Conservation (phyloP, 192 early-diverging fungal species). For the Cetraspora pellucida region DNA sequence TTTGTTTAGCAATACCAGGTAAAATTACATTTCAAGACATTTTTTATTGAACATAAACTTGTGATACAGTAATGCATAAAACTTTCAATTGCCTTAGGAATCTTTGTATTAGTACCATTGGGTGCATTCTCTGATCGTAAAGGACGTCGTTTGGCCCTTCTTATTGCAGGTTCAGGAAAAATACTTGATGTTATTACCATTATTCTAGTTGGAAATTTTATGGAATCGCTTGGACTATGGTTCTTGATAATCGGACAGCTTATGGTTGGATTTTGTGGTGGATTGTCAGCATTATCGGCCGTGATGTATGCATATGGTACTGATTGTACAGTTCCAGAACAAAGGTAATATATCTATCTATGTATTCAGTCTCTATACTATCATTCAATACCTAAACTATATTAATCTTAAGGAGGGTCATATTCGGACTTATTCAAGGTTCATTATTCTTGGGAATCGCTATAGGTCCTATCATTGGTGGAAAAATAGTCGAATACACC, state of each 20-base stretch:
- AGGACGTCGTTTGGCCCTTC: conserved; percentile 12
- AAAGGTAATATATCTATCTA: conserved; percentile 5
- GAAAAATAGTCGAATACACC: background rate
- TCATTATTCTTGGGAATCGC: background rate
- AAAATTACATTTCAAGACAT: background rate
- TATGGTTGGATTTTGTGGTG: conserved; percentile 5
- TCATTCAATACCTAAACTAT: too few relatives aligned
- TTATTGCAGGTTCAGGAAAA: background rate
- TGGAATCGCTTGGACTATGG: background rate
- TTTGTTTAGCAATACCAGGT: conserved; percentile 26
- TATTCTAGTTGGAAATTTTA: conserved; percentile 5
- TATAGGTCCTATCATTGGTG: conserved; percentile 6
- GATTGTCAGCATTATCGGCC: background rate
- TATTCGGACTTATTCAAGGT: conserved; percentile 23
- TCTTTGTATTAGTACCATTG: conserved; percentile 20
- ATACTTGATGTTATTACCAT: background rate
- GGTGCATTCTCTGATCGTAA: conserved; percentile 22
- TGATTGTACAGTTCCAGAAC: conserved; percentile 10
- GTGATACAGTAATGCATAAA: too few relatives aligned
- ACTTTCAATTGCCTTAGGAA: background rate
- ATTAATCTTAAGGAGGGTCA: conserved; percentile 3
- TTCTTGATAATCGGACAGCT: background rate
- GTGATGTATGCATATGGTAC: conserved; percentile 7
- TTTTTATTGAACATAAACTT: too few relatives aligned
- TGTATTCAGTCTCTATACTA: too few relatives aligned